Evolutionary conservation across 1,139 yeast species (phyloP).

Genomic region (Kluyveromyces sp.): DNA sequence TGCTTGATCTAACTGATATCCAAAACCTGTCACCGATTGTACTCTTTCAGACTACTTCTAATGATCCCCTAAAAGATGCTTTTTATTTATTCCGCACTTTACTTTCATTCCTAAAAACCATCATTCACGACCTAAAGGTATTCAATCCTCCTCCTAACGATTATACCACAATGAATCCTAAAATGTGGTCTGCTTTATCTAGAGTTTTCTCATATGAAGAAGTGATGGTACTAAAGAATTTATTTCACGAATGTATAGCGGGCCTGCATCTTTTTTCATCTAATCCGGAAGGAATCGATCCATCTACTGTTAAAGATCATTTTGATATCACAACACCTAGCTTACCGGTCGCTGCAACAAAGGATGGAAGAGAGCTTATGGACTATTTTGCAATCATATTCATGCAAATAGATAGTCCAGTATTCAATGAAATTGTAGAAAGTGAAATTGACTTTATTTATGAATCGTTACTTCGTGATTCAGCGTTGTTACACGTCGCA

Average conservation of each 20-base stretch:
- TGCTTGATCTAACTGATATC: constrained; percentile 41
- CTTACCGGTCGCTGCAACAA: constrained; percentile 76
- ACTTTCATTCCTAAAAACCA: constrained; percentile 84
- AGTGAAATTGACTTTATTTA: constrained; percentile 73
- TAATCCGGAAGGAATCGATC: constrained; percentile 34
- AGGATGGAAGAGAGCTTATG: constrained; percentile 92
- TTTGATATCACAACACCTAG: constrained; percentile 77
- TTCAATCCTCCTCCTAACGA: constrained; percentile 84
- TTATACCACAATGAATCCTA: constrained; percentile 53
- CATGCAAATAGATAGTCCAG: constrained; percentile 89
- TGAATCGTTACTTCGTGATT: constrained; percentile 72
- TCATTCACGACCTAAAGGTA: constrained; percentile 79
- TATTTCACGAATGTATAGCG: constrained; percentile 77
- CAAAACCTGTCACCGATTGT: constrained; percentile 42
- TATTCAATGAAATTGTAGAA: constrained; percentile 87
- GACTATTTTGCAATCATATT: constrained; percentile 92
- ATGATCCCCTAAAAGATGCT: constrained; percentile 79
- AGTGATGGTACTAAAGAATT: constrained; percentile 60
- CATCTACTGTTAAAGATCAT: constrained; percentile 24
- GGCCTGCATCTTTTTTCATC: constrained; percentile 72
- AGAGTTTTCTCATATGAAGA: constrained; percentile 79
- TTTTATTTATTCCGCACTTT: constrained; percentile 80
- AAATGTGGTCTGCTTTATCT: constrained; percentile 83
- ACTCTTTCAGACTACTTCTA: constrained; percentile 35
- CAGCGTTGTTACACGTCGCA: constrained; percentile 83